These are phyloP conservation scores for Curvularia sp. DNA, from an alignment of 2,329 filamentous ascomycete species.

Conservation along the genomic window DNA sequence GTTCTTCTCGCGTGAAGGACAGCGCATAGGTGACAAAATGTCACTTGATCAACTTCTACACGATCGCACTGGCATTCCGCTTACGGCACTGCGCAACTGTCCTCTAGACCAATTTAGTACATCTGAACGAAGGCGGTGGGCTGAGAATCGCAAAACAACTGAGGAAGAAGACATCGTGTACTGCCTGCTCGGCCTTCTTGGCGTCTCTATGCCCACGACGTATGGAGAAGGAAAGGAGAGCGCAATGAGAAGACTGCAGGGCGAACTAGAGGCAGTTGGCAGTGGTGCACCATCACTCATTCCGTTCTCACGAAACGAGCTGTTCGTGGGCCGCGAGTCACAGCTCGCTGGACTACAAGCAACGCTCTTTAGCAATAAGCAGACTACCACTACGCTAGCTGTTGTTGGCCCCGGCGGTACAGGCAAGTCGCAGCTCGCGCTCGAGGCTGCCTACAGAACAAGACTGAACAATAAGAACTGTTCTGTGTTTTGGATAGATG, in stretches of 20 bases:
- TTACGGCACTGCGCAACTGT: no score
- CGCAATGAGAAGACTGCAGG: conserved; percentile 23
- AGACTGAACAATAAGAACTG: background rate
- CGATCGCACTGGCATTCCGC: no score
- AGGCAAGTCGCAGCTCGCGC: conserved; percentile 34
- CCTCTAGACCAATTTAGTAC: background rate
- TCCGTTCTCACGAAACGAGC: conserved; percentile 36
- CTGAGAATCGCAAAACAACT: conserved; percentile 27
- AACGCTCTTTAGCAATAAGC: conserved; percentile 29
- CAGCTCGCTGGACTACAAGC: conserved; percentile 38
- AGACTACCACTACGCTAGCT: conserved; percentile 15
- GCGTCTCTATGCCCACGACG: conserved; percentile 23
- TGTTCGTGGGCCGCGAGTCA: conserved; percentile 34
- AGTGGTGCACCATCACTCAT: conserved; percentile 31
- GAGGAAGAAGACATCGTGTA: conserved; percentile 37
- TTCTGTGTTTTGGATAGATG: background rate
- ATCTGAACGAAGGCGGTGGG: background rate
- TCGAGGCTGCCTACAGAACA: conserved; percentile 45
- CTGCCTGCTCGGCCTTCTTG: conserved; percentile 35
- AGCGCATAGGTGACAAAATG: no score
- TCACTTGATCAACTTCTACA: no score
- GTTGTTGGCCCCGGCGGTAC: conserved; percentile 28
- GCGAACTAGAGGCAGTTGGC: conserved; percentile 20
- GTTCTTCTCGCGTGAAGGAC: no score
- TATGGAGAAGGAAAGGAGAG: conserved; percentile 34